phyloP scores from a whole-genome alignment of 352 stramenopile species.

The Elongisporangium undulatum region DNA sequence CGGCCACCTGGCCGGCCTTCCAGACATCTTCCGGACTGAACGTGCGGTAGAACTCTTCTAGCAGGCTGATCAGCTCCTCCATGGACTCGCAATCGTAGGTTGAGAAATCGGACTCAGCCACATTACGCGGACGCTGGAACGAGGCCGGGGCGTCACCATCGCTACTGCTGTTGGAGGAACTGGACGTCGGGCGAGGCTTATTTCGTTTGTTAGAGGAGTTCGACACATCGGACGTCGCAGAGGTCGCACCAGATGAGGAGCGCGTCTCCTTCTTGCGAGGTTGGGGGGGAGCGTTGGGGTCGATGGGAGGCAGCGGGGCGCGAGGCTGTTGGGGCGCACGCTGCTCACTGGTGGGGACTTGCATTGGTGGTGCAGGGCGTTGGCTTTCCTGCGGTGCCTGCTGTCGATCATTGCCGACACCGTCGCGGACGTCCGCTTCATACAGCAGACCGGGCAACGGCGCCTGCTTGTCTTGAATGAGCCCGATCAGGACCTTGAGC shows the following conservation, averaged over 20 bases:
- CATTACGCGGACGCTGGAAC: constrained; percentile 45
- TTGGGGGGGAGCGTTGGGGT: constrained; percentile 23
- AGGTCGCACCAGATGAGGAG: background rate
- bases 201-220: constrained; percentile 27
- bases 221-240: constrained; percentile 18
- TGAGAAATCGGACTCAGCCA: constrained; percentile 70
- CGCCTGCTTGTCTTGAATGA: constrained; percentile 91
- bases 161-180: constrained; percentile 12
- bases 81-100: constrained; percentile 78
- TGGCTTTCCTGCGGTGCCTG: constrained; percentile 1
- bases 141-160: constrained; percentile 4
- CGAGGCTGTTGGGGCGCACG: constrained; percentile 8
- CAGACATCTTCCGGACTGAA: constrained; percentile 80
- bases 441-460: constrained; percentile 94
- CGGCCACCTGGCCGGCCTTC: constrained; percentile 73
- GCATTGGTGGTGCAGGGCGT: constrained; percentile 1
- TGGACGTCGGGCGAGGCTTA: constrained; percentile 5
- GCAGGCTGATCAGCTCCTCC: constrained; percentile 58
- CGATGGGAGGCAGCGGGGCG: constrained; percentile 1
- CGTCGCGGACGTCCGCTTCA: constrained; percentile 88
- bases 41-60: constrained; percentile 66
- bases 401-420: constrained; percentile 43
- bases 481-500: constrained; percentile 88
- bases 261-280: background rate
- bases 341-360: constrained; percentile 1